Evolutionary conservation across 495 filamentous ascomycete genomes (phyloP).

Genomic region (Tuber calosporum): DNA sequence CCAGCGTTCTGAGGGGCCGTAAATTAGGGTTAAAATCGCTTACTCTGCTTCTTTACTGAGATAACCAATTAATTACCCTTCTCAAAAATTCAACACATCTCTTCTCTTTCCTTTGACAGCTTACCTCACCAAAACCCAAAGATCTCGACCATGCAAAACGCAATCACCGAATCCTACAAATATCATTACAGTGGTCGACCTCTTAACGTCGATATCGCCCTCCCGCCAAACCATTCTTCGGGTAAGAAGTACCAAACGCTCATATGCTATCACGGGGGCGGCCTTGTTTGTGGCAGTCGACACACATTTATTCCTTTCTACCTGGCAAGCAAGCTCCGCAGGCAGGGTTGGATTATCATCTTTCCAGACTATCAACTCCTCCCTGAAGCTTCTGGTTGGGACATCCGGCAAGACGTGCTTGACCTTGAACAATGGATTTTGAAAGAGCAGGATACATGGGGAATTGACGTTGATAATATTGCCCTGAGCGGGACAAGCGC

Average conservation of each 20-base stretch:
- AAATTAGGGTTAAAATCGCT: neutral
- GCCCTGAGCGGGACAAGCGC: neutral
- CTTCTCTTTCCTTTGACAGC: neutral
- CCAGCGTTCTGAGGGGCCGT: neutral
- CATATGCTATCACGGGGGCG: neutral
- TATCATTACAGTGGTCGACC: neutral
- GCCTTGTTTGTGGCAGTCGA: neutral
- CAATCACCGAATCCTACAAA: neutral
- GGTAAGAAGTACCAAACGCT: neutral
- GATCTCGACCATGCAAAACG: neutral
- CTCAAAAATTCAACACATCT: neutral
- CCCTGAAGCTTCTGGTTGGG: neutral
- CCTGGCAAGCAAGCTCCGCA: neutral
- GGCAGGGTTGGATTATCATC: neutral
- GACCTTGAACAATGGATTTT: slow-evolving; percentile 2
- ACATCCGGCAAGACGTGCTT: neutral
- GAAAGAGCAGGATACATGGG: neutral
- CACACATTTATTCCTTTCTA: neutral
- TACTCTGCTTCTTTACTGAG: neutral
- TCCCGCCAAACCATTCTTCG: neutral
- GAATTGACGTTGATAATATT: neutral
- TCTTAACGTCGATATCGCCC: neutral
- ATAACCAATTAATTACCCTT: neutral
- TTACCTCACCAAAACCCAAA: neutral
- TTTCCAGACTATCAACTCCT: neutral